Percentiles rank a stretch among this genome's conserved stretches.
Conservation (phyloP, 2,329 filamentous ascomycete species). For the Trichoderma sp. region DNA sequence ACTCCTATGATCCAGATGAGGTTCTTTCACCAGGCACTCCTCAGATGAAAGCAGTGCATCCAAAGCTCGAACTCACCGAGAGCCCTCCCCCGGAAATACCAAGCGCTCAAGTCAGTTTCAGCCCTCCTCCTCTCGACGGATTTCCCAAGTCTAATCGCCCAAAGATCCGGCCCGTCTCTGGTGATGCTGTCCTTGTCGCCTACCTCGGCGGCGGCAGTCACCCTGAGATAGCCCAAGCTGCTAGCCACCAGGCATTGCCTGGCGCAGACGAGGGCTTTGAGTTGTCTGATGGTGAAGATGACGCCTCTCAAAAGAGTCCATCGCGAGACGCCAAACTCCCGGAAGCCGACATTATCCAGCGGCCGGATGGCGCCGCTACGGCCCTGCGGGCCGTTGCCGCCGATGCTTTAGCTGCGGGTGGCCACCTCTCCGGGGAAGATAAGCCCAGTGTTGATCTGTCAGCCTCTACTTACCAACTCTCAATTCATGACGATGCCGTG, state of each 20-base stretch:
- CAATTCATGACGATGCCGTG: constrained; percentile 34
- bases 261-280: constrained; percentile 44
- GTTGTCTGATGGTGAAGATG: constrained; percentile 19
- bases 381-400: constrained; percentile 33
- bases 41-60: constrained; percentile 35
- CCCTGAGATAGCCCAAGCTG: constrained; percentile 61
- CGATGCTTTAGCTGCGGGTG: constrained; percentile 31
- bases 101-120: constrained; percentile 38
- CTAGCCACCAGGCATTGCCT: constrained; percentile 52
- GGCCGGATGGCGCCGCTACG: background rate
- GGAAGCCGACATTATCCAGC: background rate
- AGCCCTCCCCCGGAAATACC: constrained; percentile 39
- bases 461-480: constrained; percentile 32
- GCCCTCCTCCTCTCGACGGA: constrained; percentile 34
- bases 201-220: constrained; percentile 61
- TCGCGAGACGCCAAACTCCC: background rate
- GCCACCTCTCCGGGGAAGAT: constrained; percentile 18
- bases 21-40: constrained; percentile 42
- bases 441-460: constrained; percentile 31
- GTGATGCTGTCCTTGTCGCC: constrained; percentile 65
- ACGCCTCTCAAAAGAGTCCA: constrained; percentile 23
- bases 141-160: constrained; percentile 50
- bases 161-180: constrained; percentile 56
- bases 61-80: constrained; percentile 32
- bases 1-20: constrained; percentile 44